Evolutionary conservation across 1,139 yeast species (phyloP), one percentile per base, ranked within the genome.

Genomic region (Pneumocystis sp.): DNA sequence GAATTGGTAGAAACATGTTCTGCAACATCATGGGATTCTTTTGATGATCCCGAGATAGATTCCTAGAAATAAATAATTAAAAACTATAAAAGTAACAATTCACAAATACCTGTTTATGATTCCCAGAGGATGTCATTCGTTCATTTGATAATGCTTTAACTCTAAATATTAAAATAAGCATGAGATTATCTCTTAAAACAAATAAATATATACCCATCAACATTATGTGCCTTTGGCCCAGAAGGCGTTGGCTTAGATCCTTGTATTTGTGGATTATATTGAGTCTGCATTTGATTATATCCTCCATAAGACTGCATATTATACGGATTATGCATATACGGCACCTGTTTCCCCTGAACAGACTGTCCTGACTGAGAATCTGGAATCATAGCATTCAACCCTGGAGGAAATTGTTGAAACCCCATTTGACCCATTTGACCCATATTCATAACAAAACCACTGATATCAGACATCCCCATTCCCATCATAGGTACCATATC

Each of bases 281-380:
- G 56, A 44, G 56, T 3, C 25, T 44, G 56, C 56, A 44, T 44
- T 44, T 44, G 56, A 44, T 44, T 44, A 19, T 44, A 44, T 19
- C 56, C 56, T 7, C 56, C 56, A 19, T 44, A 44, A 44, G 56
- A 10, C 29, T 19, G 56, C 12, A 44, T 12, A 44, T 44, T 44
- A 19, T 44, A 44, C n/a, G 66, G 61, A 34, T 29, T 44, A 7
- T 67, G 66, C 7, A 21, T 17, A 15, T 66, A 50, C 5, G 62
- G 61, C 6, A 35, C 62, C 2, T 64, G 64, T 4, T 64, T 59
- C 31, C 81, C 74, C 45, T 76, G 56, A 44, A 10, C 56, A 1
- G 12, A 3, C n/a, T 44, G 56, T 21, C 56, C 56, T 19, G 25
- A 44, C 25, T 44, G 56, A 44, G 56, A 21, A 3, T 44, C 56